Evolutionary conservation across 2,329 filamentous ascomycete species (phyloP), one percentile per base, ranked within the genome.

Genomic region (Capronia coronata): DNA sequence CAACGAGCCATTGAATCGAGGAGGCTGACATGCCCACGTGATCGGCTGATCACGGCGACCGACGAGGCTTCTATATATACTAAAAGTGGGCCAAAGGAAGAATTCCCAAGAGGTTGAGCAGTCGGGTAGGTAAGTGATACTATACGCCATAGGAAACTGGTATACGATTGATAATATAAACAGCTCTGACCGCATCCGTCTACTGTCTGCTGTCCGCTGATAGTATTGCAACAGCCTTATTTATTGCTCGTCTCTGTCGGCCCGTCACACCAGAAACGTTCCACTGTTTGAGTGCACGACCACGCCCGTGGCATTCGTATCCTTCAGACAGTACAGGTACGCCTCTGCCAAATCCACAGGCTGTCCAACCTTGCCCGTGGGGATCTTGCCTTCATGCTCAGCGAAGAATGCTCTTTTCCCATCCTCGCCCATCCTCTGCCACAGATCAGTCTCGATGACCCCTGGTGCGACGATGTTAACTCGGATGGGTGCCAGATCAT

Each of bases 381-480:
- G 39, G 7, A 57, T 55, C 13, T 35, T 56, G 29, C 55, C 57
- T 30, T 51, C 55, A 16, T 56, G 46, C 3, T 30, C 35, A 10
- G 59, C 46, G 40, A 59, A 57, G 18, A 61, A 48, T 1, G n/a
- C 53, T 40, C 57, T 45, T 51, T 61, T 63, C 34, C 61, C 25
- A 25, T 63, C 58, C 13, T 58, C 63, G 3, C 51, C 29, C 46
- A 63, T 55, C 2, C 54, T 46, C 5, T 63, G 62, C 63, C 65
- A 73, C 23, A 75, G 46, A 35, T 71, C 70, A 4, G 78, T 80
- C 32, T 71, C 63, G 0, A 77, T 69, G 0, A 70, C 67, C 0
- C 82, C 83, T 0, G 80, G 79, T 46, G 66, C 69, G 1, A 86
- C 77, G 0, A 75, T 61, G 61, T 86, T 86, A 21, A 84, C 80